These are phyloP conservation scores for Dillenia suffruticosa DNA, from an alignment of 164 flowering plant species.

Conservation along the genomic window DNA sequence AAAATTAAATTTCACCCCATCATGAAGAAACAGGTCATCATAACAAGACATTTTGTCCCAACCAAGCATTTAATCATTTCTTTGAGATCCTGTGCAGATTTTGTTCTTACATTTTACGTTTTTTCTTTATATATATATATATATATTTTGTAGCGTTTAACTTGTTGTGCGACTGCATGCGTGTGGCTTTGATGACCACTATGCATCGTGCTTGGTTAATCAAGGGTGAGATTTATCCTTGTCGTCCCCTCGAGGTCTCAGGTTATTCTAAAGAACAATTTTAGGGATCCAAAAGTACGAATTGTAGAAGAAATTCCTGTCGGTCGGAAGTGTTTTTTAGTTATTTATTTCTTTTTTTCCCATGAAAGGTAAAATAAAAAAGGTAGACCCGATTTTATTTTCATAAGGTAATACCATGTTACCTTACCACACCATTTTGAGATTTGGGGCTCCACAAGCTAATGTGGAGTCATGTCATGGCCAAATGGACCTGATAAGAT, in stretches of 20 bases:
- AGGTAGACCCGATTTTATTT: too few species aligned
- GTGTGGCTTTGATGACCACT: neutral
- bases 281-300: too few species aligned
- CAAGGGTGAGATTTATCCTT: neutral
- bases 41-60: slow-evolving; percentile 1
- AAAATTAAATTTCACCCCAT: slow-evolving; percentile 4
- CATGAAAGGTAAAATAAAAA: too few species aligned
- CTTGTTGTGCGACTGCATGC: slow-evolving; percentile 7
- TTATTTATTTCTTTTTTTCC: too few species aligned
- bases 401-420: too few species aligned
- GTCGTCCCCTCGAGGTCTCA: neutral
- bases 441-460: too few species aligned
- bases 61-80: neutral
- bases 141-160: too few species aligned
- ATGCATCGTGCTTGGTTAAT: neutral
- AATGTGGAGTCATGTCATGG: too few species aligned
- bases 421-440: too few species aligned
- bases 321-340: too few species aligned
- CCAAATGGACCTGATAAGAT: too few species aligned
- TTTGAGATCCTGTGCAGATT: slow-evolving; percentile 1
- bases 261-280: neutral
- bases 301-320: too few species aligned
- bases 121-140: neutral
- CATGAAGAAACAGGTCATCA: slow-evolving; percentile 5
- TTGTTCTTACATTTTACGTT: neutral